phyloP scores from a whole-genome alignment of 345 rosid genomes.

The Eucalyptus pauciflora region DNA sequence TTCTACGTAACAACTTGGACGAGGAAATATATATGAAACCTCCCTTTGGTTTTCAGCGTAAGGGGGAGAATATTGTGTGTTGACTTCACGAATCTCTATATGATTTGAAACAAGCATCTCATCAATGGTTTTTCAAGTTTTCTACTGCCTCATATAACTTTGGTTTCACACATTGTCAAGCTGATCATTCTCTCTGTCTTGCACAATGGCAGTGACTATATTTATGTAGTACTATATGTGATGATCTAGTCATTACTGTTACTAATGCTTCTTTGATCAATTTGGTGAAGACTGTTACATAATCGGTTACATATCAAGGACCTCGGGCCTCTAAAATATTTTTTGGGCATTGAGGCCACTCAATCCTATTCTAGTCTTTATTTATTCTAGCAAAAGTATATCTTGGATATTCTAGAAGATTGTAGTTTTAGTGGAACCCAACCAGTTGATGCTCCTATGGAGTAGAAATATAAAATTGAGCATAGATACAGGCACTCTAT shows the following conservation, averaged over 20 bases:
- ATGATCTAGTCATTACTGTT: background rate
- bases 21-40: background rate
- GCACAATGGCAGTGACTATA: background rate
- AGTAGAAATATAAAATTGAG: no score
- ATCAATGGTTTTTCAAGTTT: background rate
- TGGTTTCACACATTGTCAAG: background rate
- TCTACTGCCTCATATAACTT: background rate
- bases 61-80: background rate
- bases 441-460: no score
- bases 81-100: background rate
- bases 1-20: background rate
- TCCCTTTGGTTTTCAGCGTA: no score
- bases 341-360: no score
- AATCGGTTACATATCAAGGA: no score
- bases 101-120: background rate
- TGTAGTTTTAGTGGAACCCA: no score
- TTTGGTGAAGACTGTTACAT: background rate
- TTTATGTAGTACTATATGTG: no score
- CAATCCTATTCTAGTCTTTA: no score
- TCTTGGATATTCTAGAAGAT: no score
- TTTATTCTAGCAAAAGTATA: no score
- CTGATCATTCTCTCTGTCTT: background rate
- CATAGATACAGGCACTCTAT: no score
- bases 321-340: no score
- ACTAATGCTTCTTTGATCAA: background rate